Evolutionary conservation across 768 basidiomycete species (phyloP), one percentile per base, ranked within the genome.

Genomic region (Goffeauzyma gilvescens): DNA sequence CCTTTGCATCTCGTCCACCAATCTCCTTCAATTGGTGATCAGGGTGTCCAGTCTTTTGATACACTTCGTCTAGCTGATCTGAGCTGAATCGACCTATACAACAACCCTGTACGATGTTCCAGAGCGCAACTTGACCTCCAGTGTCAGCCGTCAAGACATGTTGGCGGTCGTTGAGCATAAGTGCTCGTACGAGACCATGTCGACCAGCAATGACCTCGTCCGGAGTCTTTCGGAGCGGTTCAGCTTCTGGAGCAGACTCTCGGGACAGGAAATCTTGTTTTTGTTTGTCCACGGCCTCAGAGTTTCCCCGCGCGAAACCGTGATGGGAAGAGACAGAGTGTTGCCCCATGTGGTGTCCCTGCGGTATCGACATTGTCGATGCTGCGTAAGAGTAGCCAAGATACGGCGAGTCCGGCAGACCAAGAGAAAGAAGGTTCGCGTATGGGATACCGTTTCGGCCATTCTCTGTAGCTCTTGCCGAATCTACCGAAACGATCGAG

Each of bases 111-210:
- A 87, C 72, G 45, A 98, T 75, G 65, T 96, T 81, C 90, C 90
- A 98, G 6, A 85, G 78, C 0, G 79, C 81, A 9, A 95, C 78
- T 52, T 81, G 76, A 5, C 87, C 86, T 1, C 72, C 70, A 0
- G 85, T 90, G 56, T 95, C 81, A 31, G 93, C 78, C 0, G 85
- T 86, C 32, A 98, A 66, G 15, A 81, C 85, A 56, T 95, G 87
- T 50, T 85, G 69, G 46, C 83, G 72, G 57, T 95, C 85, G 60
- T 84, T 93, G 31, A 96, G 66, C 35, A 90, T 68, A 31, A 81
- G 66, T 6, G 75, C 78, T 25, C 89, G 71, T 37, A 93, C 78
- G 18, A 95, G 71, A 3, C 90, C 90, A 48, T 74, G 71, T 15
- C 64, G 53, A 1, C 90, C 90, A 6, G 62, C 52, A 26, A 90